Base-by-base conservation (phyloP, 1,284 basidiomycete genomes). In the Cryptococcus sp. region DNA sequence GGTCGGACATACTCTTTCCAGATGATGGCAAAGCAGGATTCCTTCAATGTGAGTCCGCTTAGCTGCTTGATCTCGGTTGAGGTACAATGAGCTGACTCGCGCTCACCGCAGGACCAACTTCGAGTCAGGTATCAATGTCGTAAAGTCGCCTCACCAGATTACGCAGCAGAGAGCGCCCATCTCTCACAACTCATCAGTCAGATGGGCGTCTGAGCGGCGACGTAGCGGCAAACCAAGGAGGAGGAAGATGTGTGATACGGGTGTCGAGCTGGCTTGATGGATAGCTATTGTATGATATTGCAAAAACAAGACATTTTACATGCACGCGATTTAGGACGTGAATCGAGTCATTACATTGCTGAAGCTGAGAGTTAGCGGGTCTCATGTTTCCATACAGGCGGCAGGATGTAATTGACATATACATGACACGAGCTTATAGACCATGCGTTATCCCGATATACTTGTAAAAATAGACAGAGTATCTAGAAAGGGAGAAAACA, bases 21-120 rank as follows among this genome's bases (percentile, higher is more conserved):
- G 52, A 93, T 92, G 75, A 86, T 88, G 50, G 95, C 93, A 11
- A 93, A 90, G 79, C 86, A 88, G 68, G 92, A 96, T 65, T 87
- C 85, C 0, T 96, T 84, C 76, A 89, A 93, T 67, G 91, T 91
- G 68, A 70, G 87, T 78, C 1, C 22, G 41, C 20, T 39, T 11
- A 43, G 20, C 17, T 3, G 17, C 34, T 13, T 45, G 16, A 29
- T 0, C 53, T 50, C n/a, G 39, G 45, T 38, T 25, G n/a, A n/a
- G n/a, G n/a, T n/a, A n/a, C n/a, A n/a, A n/a, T n/a, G n/a, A 38
- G 17, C 53, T 52, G 52, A 22, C 11, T 10, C 46, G 19, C 43
- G 47, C 54, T 56, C 44, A 34, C 64, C 3, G 25, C 61, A 94
- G 88, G 91, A 91, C 40, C 82, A 83, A 72, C 83, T 84, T 7